Evolutionary conservation across 345 rosid genomes (phyloP).

Genomic region (Ceriops decandra): DNA sequence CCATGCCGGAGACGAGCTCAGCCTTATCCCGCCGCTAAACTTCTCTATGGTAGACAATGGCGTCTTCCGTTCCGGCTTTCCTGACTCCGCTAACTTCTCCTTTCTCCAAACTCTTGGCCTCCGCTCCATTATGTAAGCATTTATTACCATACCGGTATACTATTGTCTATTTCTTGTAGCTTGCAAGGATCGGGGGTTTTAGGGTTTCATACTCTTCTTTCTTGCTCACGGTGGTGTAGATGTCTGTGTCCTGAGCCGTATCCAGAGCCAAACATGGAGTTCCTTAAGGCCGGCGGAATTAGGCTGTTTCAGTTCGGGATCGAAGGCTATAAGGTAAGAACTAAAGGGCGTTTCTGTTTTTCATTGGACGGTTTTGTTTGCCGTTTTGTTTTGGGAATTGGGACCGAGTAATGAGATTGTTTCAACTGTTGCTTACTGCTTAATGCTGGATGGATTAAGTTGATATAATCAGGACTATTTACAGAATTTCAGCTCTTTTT

Average conservation of each 20-base stretch:
- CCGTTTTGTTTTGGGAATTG: not conserved
- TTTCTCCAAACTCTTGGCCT: constrained; percentile 81
- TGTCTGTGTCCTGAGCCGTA: constrained; percentile 89
- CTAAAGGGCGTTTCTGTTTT: not conserved
- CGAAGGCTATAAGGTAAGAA: constrained; percentile 71
- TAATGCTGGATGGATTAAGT: too few relatives aligned
- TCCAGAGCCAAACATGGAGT: constrained; percentile 66
- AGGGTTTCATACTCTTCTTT: constrained; percentile 17
- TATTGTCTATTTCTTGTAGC: not conserved
- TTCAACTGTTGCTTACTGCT: not conserved
- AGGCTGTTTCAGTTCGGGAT: constrained; percentile 85
- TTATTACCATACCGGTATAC: not conserved
- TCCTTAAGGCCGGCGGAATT: constrained; percentile 74
- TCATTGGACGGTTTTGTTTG: too few relatives aligned
- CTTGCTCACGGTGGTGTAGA: constrained; percentile 30
- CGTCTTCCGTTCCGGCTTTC: constrained; percentile 93
- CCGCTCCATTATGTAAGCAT: constrained; percentile 83
- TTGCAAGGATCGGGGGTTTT: constrained; percentile 2
- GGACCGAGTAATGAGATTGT: not conserved
- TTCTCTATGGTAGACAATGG: constrained; percentile 92
- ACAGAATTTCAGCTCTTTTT: too few relatives aligned
- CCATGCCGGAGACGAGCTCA: constrained; percentile 39
- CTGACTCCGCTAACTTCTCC: constrained; percentile 79
- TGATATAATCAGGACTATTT: too few relatives aligned
- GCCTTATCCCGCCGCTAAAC: constrained; percentile 76